Percentiles rank a stretch among this genome's conserved stretches.
Evolutionary conservation across 1,284 basidiomycete species (phyloP).

Genomic region (Ustilago sp.): DNA sequence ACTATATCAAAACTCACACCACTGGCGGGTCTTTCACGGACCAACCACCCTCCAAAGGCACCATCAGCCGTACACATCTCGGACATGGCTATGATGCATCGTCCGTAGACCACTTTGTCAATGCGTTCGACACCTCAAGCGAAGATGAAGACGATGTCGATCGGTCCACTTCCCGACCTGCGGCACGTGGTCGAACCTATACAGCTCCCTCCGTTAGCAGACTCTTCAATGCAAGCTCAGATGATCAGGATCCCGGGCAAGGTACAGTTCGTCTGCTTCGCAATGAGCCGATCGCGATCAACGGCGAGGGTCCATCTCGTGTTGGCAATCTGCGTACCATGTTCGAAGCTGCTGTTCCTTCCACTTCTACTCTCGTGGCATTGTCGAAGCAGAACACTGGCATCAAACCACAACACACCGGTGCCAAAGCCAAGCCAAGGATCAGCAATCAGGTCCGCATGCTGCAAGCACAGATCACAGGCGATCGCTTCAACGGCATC

Average conservation of each 20-base stretch:
- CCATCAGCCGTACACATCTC: conserved; percentile 32
- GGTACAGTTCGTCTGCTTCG: conserved; percentile 34
- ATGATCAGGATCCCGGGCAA: conserved; percentile 15
- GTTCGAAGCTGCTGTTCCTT: conserved; percentile 33
- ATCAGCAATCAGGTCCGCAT: conserved; percentile 51
- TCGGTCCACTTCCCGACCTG: conserved; percentile 9
- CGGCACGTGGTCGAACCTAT: conserved; percentile 36
- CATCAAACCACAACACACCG: conserved; percentile 15
- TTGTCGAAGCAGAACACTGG: conserved; percentile 37
- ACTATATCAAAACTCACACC: conserved; percentile 53
- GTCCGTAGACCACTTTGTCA: conserved; percentile 36
- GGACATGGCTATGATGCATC: conserved; percentile 44
- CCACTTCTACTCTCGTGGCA: conserved; percentile 4
- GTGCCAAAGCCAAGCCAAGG: conserved; percentile 25
- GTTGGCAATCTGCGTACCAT: conserved; percentile 45
- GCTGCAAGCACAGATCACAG: conserved; percentile 54
- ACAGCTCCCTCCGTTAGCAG: conserved; percentile 45
- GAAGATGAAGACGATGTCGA: conserved; percentile 21
- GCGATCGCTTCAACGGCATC: conserved; percentile 39
- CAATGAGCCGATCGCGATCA: conserved; percentile 44
- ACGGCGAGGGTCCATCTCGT: conserved; percentile 33
- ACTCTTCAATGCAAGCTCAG: conserved; percentile 24
- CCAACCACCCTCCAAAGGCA: conserved; percentile 24
- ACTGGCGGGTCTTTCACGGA: conserved; percentile 48
- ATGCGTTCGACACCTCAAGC: conserved; percentile 32